Evolutionary conservation across 495 filamentous ascomycete species (phyloP), one percentile per base, ranked within the genome.

Genomic region (Aspergillus baeticus): DNA sequence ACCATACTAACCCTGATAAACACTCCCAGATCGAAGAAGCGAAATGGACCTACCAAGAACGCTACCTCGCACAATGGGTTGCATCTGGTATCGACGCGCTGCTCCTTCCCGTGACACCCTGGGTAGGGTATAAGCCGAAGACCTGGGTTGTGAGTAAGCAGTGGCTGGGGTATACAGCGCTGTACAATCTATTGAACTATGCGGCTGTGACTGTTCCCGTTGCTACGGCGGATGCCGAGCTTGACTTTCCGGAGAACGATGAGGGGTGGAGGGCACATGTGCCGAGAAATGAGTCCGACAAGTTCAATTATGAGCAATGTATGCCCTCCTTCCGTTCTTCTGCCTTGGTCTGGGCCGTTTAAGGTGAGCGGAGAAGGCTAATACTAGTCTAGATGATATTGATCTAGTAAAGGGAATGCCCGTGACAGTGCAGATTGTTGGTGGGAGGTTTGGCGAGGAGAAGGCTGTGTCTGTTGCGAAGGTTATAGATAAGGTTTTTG

Each of bases 111-210:
- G 51, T 80, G 59, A 52, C 77, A 49, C 31, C 85, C 66, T 57
- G 81, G 86, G 56, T 81, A 58, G 44, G 84, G 75, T 59, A 81
- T 73, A 52, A 74, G 63, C 68, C 79, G 4, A 69, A 70, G 61
- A 70, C 68, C 0, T 76, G 72, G 74, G 69, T 84, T 7, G 74
- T 79, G 18, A 83, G 78, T 5, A 70, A 71, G 10, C 77, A 77
- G 17, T 87, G 84, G 60, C 82, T 85, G 71, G 77, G 78, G 1
- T 90, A 89, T 55, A 87, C 85, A 0, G 69, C 72, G 14, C 78
- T 87, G 56, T 91, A 84, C 84, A 90, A 91, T 59, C 55, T 89
- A 14, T 64, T 89, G 1, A 81, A 88, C 49, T 89, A 87, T 65
- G 85, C 84, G 0, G 78, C 74, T 15, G 51, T 84, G 13, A 71